These are phyloP conservation scores for Lasiodiplodia hormozganensis DNA, from an alignment of 2,329 filamentous ascomycete genomes.

Conservation along the genomic window DNA sequence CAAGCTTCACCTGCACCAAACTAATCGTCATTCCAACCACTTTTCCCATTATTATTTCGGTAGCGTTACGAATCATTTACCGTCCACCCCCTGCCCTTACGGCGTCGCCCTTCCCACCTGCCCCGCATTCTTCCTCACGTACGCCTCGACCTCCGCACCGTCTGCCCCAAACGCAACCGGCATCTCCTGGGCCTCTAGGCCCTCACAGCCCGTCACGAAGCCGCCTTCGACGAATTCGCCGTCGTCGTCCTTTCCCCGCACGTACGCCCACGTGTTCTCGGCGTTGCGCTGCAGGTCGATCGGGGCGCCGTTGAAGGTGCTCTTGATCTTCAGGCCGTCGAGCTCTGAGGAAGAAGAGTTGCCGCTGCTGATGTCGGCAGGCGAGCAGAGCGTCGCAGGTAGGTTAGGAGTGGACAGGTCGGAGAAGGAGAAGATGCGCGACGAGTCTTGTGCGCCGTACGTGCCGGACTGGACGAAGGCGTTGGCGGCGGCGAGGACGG, in stretches of 20 bases:
- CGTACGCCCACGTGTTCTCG: background rate
- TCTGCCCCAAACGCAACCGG: constrained; percentile 3
- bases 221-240: background rate
- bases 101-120: constrained; percentile 2
- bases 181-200: background rate
- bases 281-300: constrained; percentile 3
- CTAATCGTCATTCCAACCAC: background rate
- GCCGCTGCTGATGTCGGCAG: background rate
- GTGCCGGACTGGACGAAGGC: constrained; percentile 15
- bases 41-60: background rate
- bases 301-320: constrained; percentile 12
- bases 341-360: background rate
- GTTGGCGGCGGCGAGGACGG: constrained; percentile 10
- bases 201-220: constrained; percentile 1
- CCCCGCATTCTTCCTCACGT: constrained; percentile 17
- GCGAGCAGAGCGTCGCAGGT: constrained; percentile 12
- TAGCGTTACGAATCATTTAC: no score
- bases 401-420: constrained; percentile 16
- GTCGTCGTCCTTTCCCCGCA: background rate
- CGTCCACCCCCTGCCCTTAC: background rate
- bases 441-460: background rate
- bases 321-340: background rate
- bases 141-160: background rate
- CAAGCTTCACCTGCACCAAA: no score
- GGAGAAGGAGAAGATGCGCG: constrained; percentile 24